These are phyloP conservation scores for Medicago ruthenica DNA, from an alignment of 306 rosid genomes.

Conservation along the genomic window DNA sequence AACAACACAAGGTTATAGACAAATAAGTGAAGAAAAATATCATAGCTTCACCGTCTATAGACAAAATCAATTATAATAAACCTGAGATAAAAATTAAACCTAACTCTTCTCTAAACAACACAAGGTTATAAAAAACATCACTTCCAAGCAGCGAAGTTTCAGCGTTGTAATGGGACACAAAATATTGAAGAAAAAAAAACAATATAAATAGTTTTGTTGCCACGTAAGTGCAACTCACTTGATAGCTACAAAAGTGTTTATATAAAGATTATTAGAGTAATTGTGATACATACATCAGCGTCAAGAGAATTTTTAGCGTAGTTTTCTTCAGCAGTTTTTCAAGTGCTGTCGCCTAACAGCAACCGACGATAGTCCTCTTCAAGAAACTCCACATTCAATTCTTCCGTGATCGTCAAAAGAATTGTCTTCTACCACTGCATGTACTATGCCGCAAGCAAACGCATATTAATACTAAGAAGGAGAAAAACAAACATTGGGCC, in stretches of 20 bases:
- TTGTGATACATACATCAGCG: slow-evolving; percentile 58
- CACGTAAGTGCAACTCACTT: too few species aligned
- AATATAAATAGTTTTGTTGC: not conserved
- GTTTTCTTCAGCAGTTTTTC: slow-evolving; percentile 65
- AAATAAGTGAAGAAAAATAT: too few species aligned
- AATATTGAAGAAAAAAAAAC: not conserved
- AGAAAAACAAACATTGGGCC: slow-evolving; percentile 10
- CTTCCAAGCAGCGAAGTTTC: too few species aligned
- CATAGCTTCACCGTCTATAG: too few species aligned
- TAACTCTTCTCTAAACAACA: not conserved
- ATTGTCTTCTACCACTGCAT: not conserved
- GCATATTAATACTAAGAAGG: not conserved
- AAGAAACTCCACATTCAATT: slow-evolving; percentile 61
- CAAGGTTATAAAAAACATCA: too few species aligned
- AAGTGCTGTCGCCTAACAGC: slow-evolving; percentile 57
- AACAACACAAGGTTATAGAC: too few species aligned
- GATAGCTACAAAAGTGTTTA: too few species aligned
- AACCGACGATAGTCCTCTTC: slow-evolving; percentile 66
- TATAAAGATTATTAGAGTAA: slow-evolving; percentile 17
- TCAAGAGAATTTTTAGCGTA: slow-evolving; percentile 67
- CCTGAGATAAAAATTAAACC: not conserved
- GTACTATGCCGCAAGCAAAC: not conserved
- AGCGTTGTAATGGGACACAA: too few species aligned
- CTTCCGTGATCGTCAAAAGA: not conserved
- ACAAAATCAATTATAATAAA: not conserved